phyloP scores from a whole-genome alignment of 345 rosid genomes.

The Psidium guajava region DNA sequence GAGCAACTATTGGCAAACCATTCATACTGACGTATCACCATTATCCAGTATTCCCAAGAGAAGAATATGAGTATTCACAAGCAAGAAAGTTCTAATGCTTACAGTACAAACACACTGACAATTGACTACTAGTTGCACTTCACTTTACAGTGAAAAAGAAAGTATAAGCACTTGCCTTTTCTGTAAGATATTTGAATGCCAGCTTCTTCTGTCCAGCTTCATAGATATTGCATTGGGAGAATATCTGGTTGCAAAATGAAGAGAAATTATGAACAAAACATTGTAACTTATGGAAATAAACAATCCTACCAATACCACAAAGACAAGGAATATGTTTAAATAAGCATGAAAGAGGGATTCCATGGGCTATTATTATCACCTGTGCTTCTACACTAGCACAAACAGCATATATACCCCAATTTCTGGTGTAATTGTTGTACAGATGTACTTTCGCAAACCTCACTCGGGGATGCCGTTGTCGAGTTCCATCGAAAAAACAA shows the following conservation, averaged over 20 bases:
- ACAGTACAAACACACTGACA: background rate
- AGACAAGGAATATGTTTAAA: background rate
- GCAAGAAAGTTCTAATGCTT: background rate
- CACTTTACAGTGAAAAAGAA: background rate
- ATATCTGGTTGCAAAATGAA: constrained; percentile 37
- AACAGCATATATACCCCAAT: constrained; percentile 90
- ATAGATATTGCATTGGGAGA: constrained; percentile 88
- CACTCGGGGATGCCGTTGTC: constrained; percentile 92
- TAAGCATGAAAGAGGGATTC: background rate
- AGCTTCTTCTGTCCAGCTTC: constrained; percentile 90
- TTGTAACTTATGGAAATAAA: background rate
- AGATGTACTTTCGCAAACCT: constrained; percentile 81
- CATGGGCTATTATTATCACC: constrained; percentile 23
- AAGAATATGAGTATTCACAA: background rate
- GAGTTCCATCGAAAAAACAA: constrained; percentile 85
- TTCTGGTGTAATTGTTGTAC: constrained; percentile 76
- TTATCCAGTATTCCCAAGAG: background rate
- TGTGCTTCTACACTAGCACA: constrained; percentile 91
- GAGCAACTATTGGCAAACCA: background rate
- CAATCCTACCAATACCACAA: background rate
- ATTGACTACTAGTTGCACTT: background rate
- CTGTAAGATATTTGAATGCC: constrained; percentile 76
- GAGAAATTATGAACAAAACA: background rate
- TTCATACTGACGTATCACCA: background rate
- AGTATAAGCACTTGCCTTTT: constrained; percentile 39